Base-by-base conservation (phyloP, 148 eudicot genomes). In the Mesembryanthemum crystallinum region DNA sequence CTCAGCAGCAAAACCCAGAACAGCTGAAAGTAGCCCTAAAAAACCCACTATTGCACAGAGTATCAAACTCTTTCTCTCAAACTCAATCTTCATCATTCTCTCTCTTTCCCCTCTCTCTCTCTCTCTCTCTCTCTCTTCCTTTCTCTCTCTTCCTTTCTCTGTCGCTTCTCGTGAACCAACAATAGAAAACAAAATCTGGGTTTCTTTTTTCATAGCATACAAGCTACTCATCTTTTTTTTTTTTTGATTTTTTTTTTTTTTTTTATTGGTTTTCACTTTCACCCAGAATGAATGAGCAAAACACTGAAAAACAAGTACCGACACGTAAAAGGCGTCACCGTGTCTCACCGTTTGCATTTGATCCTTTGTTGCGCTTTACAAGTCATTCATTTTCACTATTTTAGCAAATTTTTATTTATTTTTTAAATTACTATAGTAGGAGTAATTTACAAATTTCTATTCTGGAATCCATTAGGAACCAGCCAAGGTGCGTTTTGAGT, bases 1-100 rank as follows among this genome's bases (percentile, higher is more conserved):
- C 63, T 90, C 96, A 75, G 96, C 90, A 84, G 85, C 92, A 82
- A 90, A 88, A 30, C 89, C 92, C 64, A 83, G 72, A 80, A 78
- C 85, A 84, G 92, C 84, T 20, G 92, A 80, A 66, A 90, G 62
- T 14, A 90, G 75, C 77, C 96, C 96, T 37, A 90, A 82, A 67
- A 90, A 88, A 5, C 89, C 95, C 78, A 88, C 95, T 27, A 83
- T 39, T 28, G 72, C 29, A 65, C 89, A 88, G 42, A 88, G 75
- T 79, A 87, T 80, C 63, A 85, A 6, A 39, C 74, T 80, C 71
- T 76, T 88, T 67, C 69, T 88, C 80, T 88, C 92, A 85, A 90
- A 87, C 78, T 88, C 92, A 85, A 90, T 83, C 64, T 47, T 67
- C 64, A 24, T 49, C 67, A 15, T 32, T 8, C 23, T 71, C 30